phyloP scores from a whole-genome alignment of 2,329 filamentous ascomycete species.

The Aspergillus neotritici region DNA sequence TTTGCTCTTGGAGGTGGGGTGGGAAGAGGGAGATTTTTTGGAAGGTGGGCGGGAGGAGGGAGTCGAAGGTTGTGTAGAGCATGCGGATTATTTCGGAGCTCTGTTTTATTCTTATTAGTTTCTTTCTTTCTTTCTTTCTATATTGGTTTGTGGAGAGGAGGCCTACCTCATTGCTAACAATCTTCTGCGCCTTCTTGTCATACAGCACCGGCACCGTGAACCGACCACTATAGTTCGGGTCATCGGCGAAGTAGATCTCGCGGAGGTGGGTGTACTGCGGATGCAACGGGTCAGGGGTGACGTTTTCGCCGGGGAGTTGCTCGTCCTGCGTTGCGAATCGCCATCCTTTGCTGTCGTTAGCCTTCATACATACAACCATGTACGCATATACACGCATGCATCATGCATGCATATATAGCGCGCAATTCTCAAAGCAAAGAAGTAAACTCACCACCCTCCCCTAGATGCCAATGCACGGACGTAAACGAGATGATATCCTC shows the following conservation, averaged over 20 bases:
- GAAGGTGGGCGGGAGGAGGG: constrained; percentile 56
- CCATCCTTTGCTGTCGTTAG: constrained; percentile 59
- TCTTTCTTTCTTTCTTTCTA: background rate
- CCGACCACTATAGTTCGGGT: constrained; percentile 66
- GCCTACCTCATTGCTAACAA: constrained; percentile 78
- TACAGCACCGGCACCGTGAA: constrained; percentile 84
- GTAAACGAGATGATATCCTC: constrained; percentile 75
- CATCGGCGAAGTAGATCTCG: constrained; percentile 71
- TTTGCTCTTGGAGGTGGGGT: constrained; percentile 54
- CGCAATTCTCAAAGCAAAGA: too few relatives aligned
- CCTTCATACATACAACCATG: too few relatives aligned
- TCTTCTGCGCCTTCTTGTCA: constrained; percentile 62
- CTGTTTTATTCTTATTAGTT: constrained; percentile 16
- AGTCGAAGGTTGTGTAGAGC: constrained; percentile 77
- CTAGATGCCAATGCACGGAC: constrained; percentile 90
- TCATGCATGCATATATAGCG: too few relatives aligned
- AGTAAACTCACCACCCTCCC: constrained; percentile 50
- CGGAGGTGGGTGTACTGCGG: constrained; percentile 66
- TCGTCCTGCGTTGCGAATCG: constrained; percentile 68
- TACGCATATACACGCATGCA: background rate
- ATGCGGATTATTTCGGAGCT: constrained; percentile 86
- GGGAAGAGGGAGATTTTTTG: constrained; percentile 64
- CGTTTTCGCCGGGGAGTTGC: constrained; percentile 51
- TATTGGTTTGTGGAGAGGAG: background rate
- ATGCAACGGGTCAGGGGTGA: constrained; percentile 52